Conservation (phyloP, 805 yeast genomes). For the Lipomyces lipofer region DNA sequence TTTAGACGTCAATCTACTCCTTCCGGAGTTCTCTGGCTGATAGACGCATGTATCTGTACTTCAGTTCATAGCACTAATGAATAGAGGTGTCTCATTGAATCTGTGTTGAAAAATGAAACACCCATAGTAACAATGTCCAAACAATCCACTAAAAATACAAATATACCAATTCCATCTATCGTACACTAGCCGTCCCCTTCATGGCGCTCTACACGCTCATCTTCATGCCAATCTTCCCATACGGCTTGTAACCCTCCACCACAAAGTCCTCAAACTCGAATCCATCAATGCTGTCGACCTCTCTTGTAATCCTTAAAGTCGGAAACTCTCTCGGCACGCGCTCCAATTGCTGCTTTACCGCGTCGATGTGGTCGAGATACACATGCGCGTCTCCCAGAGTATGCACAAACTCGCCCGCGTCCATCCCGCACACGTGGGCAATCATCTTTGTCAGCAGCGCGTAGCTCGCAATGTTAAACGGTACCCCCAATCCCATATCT, state of each 20-base stretch:
- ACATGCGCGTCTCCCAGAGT: conserved; percentile 98
- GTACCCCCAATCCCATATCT: conserved; percentile 99
- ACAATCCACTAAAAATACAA: too few relatives aligned
- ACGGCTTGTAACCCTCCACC: conserved; percentile 75
- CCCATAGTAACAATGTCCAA: too few relatives aligned
- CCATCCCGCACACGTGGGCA: conserved; percentile 93
- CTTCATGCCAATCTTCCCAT: conserved; percentile 84
- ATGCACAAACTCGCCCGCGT: conserved; percentile 92
- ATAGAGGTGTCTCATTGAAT: too few relatives aligned
- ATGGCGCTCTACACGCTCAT: conserved; percentile 97
- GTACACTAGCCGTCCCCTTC: too few relatives aligned
- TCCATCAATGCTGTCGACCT: conserved; percentile 75
- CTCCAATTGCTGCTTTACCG: conserved; percentile 73
- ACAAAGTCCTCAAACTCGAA: conserved; percentile 87
- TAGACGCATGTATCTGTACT: too few relatives aligned
- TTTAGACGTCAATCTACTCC: too few relatives aligned
- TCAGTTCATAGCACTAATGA: too few relatives aligned
- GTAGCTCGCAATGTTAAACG: conserved; percentile 96
- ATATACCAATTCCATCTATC: too few relatives aligned
- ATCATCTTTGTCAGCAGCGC: conserved; percentile 91
- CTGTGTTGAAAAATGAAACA: too few relatives aligned
- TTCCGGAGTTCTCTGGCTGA: too few relatives aligned
- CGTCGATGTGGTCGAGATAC: conserved; percentile 89
- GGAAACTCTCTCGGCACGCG: conserved; percentile 84
- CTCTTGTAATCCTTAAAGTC: conserved; percentile 65